Conservation (phyloP, 1,139 yeast genomes). For the Yamadazyma conglobata region DNA sequence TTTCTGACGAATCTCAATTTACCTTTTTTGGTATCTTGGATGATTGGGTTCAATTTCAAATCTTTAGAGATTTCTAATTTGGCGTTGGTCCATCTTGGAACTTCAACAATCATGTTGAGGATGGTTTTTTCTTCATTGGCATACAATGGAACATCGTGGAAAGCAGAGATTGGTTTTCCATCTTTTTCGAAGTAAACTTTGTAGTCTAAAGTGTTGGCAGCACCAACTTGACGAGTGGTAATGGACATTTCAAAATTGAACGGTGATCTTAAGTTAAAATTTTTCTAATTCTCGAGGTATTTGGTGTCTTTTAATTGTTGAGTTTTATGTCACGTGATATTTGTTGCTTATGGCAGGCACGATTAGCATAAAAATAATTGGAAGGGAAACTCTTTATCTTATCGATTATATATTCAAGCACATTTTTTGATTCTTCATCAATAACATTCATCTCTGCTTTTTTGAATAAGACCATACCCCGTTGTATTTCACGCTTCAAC, state of each 20-base stretch:
- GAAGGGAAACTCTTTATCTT: too few relatives aligned
- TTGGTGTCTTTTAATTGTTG: too few relatives aligned
- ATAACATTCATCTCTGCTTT: slow-evolving; percentile 57
- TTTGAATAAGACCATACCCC: slow-evolving; percentile 48
- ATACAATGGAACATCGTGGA: slow-evolving; percentile 86
- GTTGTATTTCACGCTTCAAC: slow-evolving; percentile 47
- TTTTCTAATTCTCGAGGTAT: too few relatives aligned
- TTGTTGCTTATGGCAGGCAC: slow-evolving; percentile 1
- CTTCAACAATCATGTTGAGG: slow-evolving; percentile 87
- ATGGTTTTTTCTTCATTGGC: slow-evolving; percentile 61
- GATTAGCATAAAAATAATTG: too few relatives aligned
- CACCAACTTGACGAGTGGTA: slow-evolving; percentile 84
- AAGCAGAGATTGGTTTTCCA: slow-evolving; percentile 46
- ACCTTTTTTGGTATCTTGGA: slow-evolving; percentile 92
- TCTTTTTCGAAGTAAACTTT: slow-evolving; percentile 60
- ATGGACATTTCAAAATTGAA: slow-evolving; percentile 48
- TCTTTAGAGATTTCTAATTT: slow-evolving; percentile 86
- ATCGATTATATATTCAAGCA: slow-evolving; percentile 2
- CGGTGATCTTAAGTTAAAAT: slow-evolving; percentile 2
- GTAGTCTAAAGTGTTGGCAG: slow-evolving; percentile 88
- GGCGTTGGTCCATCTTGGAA: slow-evolving; percentile 95
- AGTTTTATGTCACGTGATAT: slow-evolving; percentile 12
- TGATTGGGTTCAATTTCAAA: slow-evolving; percentile 75
- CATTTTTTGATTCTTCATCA: background rate
- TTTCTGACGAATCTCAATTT: slow-evolving; percentile 83